Percentiles rank a stretch among this genome's conserved stretches.
Conservation (phyloP, 139 green algal species). For the Monoraphidium neglectum region DNA sequence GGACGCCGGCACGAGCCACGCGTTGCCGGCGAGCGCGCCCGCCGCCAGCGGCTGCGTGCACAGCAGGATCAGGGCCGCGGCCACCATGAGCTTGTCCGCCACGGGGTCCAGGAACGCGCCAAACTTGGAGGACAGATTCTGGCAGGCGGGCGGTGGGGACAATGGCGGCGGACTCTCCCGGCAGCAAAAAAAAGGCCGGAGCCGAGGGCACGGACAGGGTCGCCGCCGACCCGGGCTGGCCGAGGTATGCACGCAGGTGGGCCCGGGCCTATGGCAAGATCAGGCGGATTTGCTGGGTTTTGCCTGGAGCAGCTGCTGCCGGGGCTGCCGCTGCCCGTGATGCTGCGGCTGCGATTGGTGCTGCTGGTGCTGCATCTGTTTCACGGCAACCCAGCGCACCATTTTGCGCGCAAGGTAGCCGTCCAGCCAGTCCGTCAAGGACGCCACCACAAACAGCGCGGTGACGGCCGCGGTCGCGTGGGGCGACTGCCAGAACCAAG, state of each 20-base stretch:
- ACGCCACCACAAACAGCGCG: conserved; percentile 79
- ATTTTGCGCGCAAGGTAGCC: conserved; percentile 92
- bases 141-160: conserved; percentile 3
- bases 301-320: too few species aligned
- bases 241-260: too few species aligned
- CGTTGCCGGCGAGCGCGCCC: conserved; percentile 66
- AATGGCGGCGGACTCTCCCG: too few species aligned
- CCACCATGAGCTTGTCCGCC: conserved; percentile 98
- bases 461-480: conserved; percentile 45
- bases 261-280: too few species aligned
- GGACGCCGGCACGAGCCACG: conserved; percentile 73
- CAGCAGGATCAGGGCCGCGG: conserved; percentile 82
- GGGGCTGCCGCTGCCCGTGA: too few species aligned
- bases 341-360: too few species aligned
- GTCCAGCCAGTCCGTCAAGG: conserved; percentile 96
- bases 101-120: conserved; percentile 98
- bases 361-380: neutral
- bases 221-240: too few species aligned
- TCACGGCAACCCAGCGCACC: conserved; percentile 48
- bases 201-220: too few species aligned
- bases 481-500: conserved; percentile 60
- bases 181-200: too few species aligned
- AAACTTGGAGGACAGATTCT: conserved; percentile 78
- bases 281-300: too few species aligned
- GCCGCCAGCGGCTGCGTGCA: conserved; percentile 63